These are phyloP conservation scores for Isatis tinctoria DNA, from an alignment of 345 rosid genomes.

Conservation along the genomic window DNA sequence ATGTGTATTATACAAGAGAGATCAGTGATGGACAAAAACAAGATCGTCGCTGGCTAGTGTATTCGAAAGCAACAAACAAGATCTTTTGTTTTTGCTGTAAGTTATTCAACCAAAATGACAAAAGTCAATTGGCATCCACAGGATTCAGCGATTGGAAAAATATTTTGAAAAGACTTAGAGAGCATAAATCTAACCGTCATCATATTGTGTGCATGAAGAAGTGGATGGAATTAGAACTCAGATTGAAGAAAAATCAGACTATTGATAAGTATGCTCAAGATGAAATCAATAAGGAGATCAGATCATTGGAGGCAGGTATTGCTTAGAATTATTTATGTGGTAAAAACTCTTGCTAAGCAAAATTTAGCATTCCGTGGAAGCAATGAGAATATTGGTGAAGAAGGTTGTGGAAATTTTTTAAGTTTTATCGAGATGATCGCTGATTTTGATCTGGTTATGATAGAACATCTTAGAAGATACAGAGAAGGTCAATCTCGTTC, in stretches of 20 bases:
- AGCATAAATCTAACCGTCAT: not conserved
- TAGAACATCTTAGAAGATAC: not conserved
- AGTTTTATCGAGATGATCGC: not conserved
- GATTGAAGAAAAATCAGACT: not conserved
- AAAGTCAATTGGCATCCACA: not conserved
- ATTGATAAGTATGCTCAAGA: not conserved
- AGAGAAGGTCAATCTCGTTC: not conserved
- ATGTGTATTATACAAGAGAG: too few species aligned
- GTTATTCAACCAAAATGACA: not conserved
- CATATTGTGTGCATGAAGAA: not conserved
- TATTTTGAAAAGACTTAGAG: not conserved
- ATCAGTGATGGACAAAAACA: too few species aligned
- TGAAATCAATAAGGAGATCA: not conserved
- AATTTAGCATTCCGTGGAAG: not conserved
- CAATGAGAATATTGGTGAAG: not conserved
- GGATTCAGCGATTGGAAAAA: not conserved
- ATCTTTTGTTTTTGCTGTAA: not conserved
- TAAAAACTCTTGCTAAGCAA: not conserved
- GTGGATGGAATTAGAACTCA: not conserved
- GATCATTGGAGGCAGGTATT: not conserved
- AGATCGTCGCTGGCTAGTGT: too few species aligned
- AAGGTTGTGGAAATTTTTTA: not conserved
- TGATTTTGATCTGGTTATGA: not conserved
- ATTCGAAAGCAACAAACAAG: too few species aligned
- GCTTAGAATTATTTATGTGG: not conserved